Evolutionary conservation across 352 stramenopile genomes (phyloP).

Genomic region (Globisporangium barbulae): DNA sequence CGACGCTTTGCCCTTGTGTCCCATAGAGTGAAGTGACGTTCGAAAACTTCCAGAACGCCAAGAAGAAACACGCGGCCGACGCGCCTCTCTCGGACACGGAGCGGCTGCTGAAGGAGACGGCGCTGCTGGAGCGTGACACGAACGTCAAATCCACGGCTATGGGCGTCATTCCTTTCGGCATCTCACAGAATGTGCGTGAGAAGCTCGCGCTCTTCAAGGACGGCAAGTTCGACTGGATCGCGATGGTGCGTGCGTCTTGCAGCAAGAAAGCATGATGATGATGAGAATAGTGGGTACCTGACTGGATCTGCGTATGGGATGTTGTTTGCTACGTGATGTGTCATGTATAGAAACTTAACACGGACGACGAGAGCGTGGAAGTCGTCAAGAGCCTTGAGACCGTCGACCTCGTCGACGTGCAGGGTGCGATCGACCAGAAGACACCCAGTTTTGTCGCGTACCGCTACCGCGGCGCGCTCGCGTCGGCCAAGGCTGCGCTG

Average conservation of each 20-base stretch:
- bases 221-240: constrained; percentile 86
- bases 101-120: constrained; percentile 74
- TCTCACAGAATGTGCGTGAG: constrained; percentile 78
- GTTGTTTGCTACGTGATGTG: background rate
- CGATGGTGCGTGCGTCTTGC: constrained; percentile 49
- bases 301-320: no score
- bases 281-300: background rate
- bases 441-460: constrained; percentile 78
- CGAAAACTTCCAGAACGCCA: constrained; percentile 66
- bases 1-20: background rate
- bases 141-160: constrained; percentile 88
- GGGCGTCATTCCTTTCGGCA: constrained; percentile 84
- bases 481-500: constrained; percentile 27
- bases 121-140: constrained; percentile 75
- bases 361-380: constrained; percentile 72
- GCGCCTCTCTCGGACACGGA: constrained; percentile 86
- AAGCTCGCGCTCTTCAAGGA: constrained; percentile 76
- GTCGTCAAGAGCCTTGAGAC: constrained; percentile 77
- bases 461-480: constrained; percentile 48
- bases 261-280: background rate
- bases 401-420: constrained; percentile 66
- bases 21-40: constrained; percentile 72
- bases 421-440: constrained; percentile 53
- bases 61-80: constrained; percentile 66
- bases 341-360: constrained; percentile 61